Conservation (phyloP, 208 protist species). For the Endotrypanum monterogeii region DNA sequence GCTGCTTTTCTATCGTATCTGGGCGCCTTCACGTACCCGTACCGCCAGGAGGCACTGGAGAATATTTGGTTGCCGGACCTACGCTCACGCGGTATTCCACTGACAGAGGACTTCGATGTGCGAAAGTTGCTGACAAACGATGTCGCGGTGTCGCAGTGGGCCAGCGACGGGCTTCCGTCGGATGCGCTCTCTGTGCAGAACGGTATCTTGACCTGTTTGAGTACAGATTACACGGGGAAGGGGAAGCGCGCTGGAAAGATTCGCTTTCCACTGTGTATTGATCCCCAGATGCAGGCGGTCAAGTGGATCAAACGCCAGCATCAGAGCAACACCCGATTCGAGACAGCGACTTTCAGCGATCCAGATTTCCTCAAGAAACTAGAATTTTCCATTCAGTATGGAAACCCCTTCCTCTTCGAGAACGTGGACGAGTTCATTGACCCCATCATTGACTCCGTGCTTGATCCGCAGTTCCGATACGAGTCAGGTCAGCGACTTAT, state of each 20-base stretch:
- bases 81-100: slow-evolving; percentile 80
- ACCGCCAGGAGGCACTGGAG: slow-evolving; percentile 94
- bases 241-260: slow-evolving; percentile 82
- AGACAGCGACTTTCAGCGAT: slow-evolving; percentile 96
- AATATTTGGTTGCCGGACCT: slow-evolving; percentile 93
- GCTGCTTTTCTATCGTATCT: slow-evolving; percentile 98
- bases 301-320: slow-evolving; percentile 99
- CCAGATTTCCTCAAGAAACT: slow-evolving; percentile 97
- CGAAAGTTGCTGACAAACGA: slow-evolving; percentile 95
- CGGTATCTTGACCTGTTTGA: slow-evolving; percentile 96
- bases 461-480: slow-evolving; percentile 96
- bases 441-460: slow-evolving; percentile 98
- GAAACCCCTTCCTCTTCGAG: slow-evolving; percentile 98
- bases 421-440: slow-evolving; percentile 99
- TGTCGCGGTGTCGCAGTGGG: slow-evolving; percentile 97
- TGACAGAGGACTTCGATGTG: slow-evolving; percentile 91
- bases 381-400: slow-evolving; percentile 97
- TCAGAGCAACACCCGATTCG: slow-evolving; percentile 89
- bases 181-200: slow-evolving; percentile 99
- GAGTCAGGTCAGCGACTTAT: slow-evolving; percentile 88
- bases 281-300: slow-evolving; percentile 99
- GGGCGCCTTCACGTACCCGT: slow-evolving; percentile 97
- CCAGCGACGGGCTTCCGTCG: slow-evolving; percentile 96
- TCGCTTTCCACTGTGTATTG: slow-evolving; percentile 98
- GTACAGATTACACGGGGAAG: slow-evolving; percentile 79